Base-by-base conservation (phyloP, 305 asterid genomes). In the Petunia hybrid region DNA sequence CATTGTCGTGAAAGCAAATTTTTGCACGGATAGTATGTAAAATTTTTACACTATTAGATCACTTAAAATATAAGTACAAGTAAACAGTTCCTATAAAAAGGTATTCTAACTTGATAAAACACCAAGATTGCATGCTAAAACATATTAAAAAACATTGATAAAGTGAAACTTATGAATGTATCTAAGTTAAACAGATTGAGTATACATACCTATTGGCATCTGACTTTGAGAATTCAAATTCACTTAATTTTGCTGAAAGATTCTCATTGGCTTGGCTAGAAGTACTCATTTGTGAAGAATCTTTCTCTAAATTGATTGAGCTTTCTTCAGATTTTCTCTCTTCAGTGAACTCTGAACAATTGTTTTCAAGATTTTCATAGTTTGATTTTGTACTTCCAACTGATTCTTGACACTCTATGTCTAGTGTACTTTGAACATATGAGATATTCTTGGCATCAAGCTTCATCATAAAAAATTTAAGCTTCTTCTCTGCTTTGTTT, bases 401-500 rank as follows among this genome's bases (percentile, higher is more conserved):
- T 36, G 83, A 38, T 80, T 87, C 90, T 82, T 71, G 85, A 73
- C 12, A 61, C 39, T 70, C 80, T 6, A 10, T 60, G 38, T 36
- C 53, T 6, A 46, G 45, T 78, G 63, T 42, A 22, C 53, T 80
- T 60, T 53, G 59, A n/a, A 60, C 56, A 85, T 42, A 78, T 56
- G 83, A 64, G 73, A 89, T 81, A 73, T 84, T 90, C 79, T 88
- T 76, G 83, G 93, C 85, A 55, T 90, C 83, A 53, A 94, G 95
- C 87, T 91, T 94, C 82, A 91, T 90, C 87, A 86, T 70, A 12
- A 93, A 85, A 76, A 80, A 80, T 76, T 85, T 92, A 73, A 94
- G 92, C 85, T 78, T 91, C 82, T 83, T 94, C 81, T 94, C 96
- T 42, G 96, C 98, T 80, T 85, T 91, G 81, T 89, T 87, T 79